phyloP scores from a whole-genome alignment of 2,329 filamentous ascomycete species.

The Graphiopsis chlorocephala region DNA sequence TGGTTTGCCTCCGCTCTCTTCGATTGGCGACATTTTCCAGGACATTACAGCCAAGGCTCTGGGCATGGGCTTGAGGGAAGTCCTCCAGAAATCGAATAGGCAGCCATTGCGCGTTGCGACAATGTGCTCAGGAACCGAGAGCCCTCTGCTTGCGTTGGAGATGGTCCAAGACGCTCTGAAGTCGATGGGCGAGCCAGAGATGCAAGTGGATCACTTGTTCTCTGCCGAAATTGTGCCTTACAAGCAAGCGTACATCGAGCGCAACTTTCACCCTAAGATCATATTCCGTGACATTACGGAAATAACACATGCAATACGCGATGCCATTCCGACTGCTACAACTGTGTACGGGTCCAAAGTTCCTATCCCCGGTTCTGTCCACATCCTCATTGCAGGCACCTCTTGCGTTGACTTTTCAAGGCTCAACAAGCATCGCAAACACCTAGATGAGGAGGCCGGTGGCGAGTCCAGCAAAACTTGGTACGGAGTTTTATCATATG shows the following conservation, averaged over 20 bases:
- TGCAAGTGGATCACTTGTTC: constrained; percentile 41
- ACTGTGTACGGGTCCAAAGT: constrained; percentile 65
- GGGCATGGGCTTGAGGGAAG: constrained; percentile 34
- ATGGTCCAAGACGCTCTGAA: constrained; percentile 48
- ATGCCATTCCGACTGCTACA: constrained; percentile 36
- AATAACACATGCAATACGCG: constrained; percentile 29
- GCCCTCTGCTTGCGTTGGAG: constrained; percentile 64
- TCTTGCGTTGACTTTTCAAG: constrained; percentile 73
- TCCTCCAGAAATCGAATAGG: constrained; percentile 34
- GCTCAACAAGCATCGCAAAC: constrained; percentile 59
- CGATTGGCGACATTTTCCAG: constrained; percentile 50
- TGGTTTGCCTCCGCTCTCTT: constrained; percentile 45
- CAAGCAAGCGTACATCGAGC: constrained; percentile 49
- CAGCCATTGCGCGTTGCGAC: constrained; percentile 59
- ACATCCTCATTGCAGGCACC: constrained; percentile 69
- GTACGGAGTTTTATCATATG: constrained; percentile 58
- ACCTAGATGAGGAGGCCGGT: constrained; percentile 43
- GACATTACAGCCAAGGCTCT: constrained; percentile 45
- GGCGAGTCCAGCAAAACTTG: constrained; percentile 68
- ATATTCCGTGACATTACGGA: constrained; percentile 47
- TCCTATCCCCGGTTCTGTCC: constrained; percentile 55
- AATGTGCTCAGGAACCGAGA: constrained; percentile 76
- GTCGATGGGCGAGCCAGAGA: constrained; percentile 16
- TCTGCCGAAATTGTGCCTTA: constrained; percentile 46
- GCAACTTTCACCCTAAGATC: constrained; percentile 43